Base-by-base conservation (phyloP, 805 yeast genomes). In the Saturnispora mendoncae region DNA sequence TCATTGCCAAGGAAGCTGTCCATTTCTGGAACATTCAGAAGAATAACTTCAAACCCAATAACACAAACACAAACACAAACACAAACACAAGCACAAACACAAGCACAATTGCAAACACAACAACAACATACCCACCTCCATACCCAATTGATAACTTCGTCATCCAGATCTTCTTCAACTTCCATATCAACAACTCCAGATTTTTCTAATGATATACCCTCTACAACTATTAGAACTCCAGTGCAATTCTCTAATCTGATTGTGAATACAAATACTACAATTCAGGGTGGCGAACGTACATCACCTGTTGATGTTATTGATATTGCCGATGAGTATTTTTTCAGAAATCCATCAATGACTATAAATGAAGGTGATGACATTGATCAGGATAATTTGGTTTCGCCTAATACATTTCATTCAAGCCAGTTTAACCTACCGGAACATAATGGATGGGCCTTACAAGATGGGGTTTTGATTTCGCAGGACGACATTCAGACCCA, bases 311-410 rank as follows among this genome's bases (percentile, higher is more conserved):
- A 20, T n/a, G 18, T 13, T 24, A 24, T 21, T 7, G 58, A 54
- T 45, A 50, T 54, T 8, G 49, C 54, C 7, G 58, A 54, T 33
- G 55, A 53, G 19, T 54, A 54, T 29, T 54, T 54, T 42, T 46
- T 41, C 29, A 52, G 45, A 27, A 52, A 50, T 18, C 33, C 38
- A 1, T 38, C 35, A 6, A 17, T 21, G 17, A 23, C 30, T 14
- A 19, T 27, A n/a, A 35, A 18, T 27, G 27, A 26, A 19, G 18
- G 3, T 25, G 24, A 10, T 19, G 25, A 10, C 6, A 19, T 4
- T 18, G 35, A 20, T 24, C 8, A 27, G 6, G 30, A 27, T 10
- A n/a, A 7, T n/a, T 7, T 27, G 13, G 6, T 27, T 10, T 19
- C 36, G 15, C 36, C 36, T 6, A 10, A 4, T 18, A 9, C 36